Evolutionary conservation across 768 basidiomycete species (phyloP).

Genomic region (Collybia sordida): DNA sequence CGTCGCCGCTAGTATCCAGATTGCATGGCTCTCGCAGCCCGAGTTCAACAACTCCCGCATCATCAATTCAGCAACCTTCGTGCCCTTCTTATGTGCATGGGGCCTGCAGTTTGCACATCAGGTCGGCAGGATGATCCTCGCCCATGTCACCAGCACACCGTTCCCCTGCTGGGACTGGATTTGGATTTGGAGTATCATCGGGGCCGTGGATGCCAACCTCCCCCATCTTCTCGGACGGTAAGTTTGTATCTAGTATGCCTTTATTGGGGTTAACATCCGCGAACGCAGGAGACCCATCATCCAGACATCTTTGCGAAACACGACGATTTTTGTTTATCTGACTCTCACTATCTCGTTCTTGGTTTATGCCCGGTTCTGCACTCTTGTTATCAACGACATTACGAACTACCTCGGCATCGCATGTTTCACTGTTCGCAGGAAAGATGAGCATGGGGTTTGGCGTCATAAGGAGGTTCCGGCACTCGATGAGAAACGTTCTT

Average conservation of each 20-base stretch:
- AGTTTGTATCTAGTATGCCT: conserved; percentile 22
- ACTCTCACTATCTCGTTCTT: conserved; percentile 51
- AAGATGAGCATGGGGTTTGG: conserved; percentile 71
- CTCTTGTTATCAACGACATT: conserved; percentile 83
- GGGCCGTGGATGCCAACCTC: conserved; percentile 82
- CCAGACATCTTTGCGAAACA: conserved; percentile 62
- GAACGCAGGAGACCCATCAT: conserved; percentile 61
- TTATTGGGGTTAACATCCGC: not conserved
- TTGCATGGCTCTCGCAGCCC: conserved; percentile 81
- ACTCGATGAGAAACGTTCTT: conserved; percentile 2
- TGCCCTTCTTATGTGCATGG: conserved; percentile 92
- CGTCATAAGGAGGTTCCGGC: conserved; percentile 11
- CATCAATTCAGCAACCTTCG: conserved; percentile 71
- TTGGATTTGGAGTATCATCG: conserved; percentile 79
- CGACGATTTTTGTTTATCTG: conserved; percentile 61
- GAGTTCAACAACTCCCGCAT: conserved; percentile 60
- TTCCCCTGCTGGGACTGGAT: conserved; percentile 90
- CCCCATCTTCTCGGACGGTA: conserved; percentile 67
- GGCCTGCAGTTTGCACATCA: conserved; percentile 90
- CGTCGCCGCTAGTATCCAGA: conserved; percentile 64
- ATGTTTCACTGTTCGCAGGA: conserved; percentile 90
- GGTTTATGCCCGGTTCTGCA: conserved; percentile 76
- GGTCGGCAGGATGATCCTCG: conserved; percentile 90
- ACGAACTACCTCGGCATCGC: conserved; percentile 92
- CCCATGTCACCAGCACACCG: conserved; percentile 80